Percentiles rank a stretch among this genome's conserved stretches.
Conservation (phyloP, 768 basidiomycete species). For the Leccinum variicolor region DNA sequence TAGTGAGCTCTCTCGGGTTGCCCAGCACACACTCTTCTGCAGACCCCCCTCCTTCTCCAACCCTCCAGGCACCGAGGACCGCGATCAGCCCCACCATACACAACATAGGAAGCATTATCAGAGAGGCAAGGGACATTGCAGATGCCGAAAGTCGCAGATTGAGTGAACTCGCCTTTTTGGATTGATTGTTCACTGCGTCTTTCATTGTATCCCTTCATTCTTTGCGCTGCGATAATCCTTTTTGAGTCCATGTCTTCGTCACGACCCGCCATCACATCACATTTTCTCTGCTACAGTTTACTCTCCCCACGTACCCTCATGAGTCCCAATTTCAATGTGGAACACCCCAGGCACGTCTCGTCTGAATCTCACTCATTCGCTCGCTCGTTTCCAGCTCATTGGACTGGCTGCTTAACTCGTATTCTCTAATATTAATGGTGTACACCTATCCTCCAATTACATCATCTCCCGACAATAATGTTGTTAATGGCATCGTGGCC, state of each 20-base stretch:
- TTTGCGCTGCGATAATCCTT: not conserved
- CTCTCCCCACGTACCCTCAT: conserved; percentile 4
- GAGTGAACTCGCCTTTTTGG: conserved; percentile 69
- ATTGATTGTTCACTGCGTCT: conserved; percentile 18
- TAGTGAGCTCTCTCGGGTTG: conserved; percentile 31
- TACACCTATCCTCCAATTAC: not conserved
- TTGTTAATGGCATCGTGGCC: not conserved
- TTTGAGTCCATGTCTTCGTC: not conserved
- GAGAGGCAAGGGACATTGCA: conserved; percentile 50
- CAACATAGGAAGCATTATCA: conserved; percentile 52
- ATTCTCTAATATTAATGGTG: conserved; percentile 1
- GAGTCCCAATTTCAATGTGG: conserved; percentile 2
- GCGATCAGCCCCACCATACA: conserved; percentile 60
- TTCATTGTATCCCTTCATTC: not conserved
- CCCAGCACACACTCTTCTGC: conserved; percentile 22
- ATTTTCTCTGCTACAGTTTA: not conserved
- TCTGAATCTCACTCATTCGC: conserved; percentile 10
- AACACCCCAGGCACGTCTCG: not conserved
- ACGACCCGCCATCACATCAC: not conserved
- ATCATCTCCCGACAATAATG: not conserved
- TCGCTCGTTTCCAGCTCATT: conserved; percentile 6
- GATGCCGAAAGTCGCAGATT: conserved; percentile 68
- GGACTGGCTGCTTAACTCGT: not conserved
- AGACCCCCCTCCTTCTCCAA: conserved; percentile 39
- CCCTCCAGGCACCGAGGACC: conserved; percentile 31